Conservation (phyloP, 2,329 filamentous ascomycete species). For the Parastagonospora nodorum region DNA sequence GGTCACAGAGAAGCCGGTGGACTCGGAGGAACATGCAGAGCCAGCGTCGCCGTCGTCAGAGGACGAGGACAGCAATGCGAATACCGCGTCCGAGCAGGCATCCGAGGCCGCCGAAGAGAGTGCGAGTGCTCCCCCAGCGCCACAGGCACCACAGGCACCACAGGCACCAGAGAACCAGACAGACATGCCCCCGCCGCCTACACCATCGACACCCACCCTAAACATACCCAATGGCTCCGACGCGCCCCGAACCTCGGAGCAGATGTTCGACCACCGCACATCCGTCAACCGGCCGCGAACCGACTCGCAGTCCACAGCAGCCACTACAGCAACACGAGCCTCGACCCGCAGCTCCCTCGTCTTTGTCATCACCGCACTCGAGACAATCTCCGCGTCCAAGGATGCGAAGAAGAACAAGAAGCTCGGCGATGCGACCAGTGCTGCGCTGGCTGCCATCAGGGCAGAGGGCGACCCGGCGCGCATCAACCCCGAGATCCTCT, state of each 20-base stretch:
- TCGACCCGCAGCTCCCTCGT: conserved; percentile 89
- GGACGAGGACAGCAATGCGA: conserved; percentile 13
- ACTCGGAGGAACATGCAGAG: conserved; percentile 15
- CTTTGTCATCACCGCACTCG: conserved; percentile 91
- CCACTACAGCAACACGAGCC: conserved; percentile 57
- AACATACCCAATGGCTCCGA: conserved; percentile 31
- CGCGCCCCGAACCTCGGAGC: conserved; percentile 39
- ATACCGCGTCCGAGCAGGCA: conserved; percentile 24
- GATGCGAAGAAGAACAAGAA: conserved; percentile 88
- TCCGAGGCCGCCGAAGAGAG: conserved; percentile 18
- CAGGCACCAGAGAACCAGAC: conserved; percentile 19
- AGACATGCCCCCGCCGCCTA: conserved; percentile 23
- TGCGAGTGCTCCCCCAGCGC: conserved; percentile 14
- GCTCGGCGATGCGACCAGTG: conserved; percentile 78
- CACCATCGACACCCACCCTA: conserved; percentile 30
- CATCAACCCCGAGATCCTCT: conserved; percentile 89
- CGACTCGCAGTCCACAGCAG: conserved; percentile 63
- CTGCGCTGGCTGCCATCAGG: conserved; percentile 84
- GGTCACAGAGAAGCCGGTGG: conserved; percentile 13
- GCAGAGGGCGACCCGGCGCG: conserved; percentile 74
- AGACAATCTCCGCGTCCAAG: conserved; percentile 88
- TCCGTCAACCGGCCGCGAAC: conserved; percentile 54
- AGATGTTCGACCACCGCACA: conserved; percentile 42
- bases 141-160: not conserved
- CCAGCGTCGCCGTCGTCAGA: conserved; percentile 4